Evolutionary conservation across 148 eudicot genomes (phyloP).

Genomic region (Amaranthus hypochondriacus): DNA sequence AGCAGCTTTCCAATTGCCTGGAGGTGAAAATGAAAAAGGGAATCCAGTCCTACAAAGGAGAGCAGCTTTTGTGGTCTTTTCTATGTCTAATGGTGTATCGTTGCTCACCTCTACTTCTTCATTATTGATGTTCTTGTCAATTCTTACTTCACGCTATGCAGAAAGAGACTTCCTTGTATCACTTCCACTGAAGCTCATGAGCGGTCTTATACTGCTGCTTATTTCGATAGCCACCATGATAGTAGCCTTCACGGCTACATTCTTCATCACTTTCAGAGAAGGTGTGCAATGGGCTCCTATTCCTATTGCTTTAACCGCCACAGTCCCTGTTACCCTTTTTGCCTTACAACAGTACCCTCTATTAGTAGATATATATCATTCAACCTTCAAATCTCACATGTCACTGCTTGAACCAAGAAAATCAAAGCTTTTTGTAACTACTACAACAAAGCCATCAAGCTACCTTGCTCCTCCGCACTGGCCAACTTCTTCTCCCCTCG

Average conservation of each 20-base stretch:
- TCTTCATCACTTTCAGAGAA: conserved; percentile 12
- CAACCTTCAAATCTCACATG: conserved; percentile 17
- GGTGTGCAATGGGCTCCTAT: background rate
- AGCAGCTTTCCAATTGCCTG: conserved; percentile 11
- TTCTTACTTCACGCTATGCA: conserved; percentile 26
- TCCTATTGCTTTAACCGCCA: background rate
- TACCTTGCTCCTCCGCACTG: background rate
- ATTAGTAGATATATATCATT: background rate
- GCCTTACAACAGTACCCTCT: conserved; percentile 8
- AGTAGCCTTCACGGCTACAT: conserved; percentile 20
- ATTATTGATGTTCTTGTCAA: conserved; percentile 27
- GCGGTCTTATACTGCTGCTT: conserved; percentile 23
- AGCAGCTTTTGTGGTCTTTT: conserved; percentile 2
- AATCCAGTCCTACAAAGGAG: too few relatives aligned
- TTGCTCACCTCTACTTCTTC: conserved; percentile 30
- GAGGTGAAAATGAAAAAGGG: background rate
- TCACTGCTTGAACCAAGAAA: conserved; percentile 10
- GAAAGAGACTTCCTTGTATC: conserved; percentile 18
- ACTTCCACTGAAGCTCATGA: conserved; percentile 25
- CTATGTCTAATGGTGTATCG: conserved; percentile 15
- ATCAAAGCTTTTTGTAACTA: conserved; percentile 9
- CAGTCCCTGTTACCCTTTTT: background rate
- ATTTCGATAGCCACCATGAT: conserved; percentile 30
- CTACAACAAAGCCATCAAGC: background rate
- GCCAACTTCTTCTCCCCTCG: background rate